Base-by-base conservation (phyloP, 2,329 filamentous ascomycete species). In the Fusarium domesticum region DNA sequence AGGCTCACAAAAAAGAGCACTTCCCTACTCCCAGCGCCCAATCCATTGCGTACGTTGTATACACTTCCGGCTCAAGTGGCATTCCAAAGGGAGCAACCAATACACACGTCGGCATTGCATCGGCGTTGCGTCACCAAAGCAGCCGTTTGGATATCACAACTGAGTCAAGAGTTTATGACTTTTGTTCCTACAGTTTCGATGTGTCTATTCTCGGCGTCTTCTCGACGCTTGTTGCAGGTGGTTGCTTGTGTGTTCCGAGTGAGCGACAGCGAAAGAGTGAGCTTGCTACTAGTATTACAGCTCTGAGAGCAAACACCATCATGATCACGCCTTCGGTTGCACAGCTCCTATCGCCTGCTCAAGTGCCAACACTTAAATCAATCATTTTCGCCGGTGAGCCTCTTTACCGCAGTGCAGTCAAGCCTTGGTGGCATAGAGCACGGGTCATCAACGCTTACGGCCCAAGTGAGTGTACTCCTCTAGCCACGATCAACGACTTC, bases 11-110 rank as follows among this genome's bases (percentile, higher is more conserved):
- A 10, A 11, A 8, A 28, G 23, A 28, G 7, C 14, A 28, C 23
- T 28, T 28, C 23, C 23, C 23, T 8, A 12, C 23, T 12, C 23
- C 17, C 8, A n/a, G n/a, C 11, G 10, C 42, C 5, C 23, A 30
- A 0, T 43, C 36, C 2, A 12, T 32, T 0, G 18, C 34, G 1
- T 63, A 65, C 34, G 71, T 75, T 48, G 72, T 78, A 49, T 80
- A 79, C 57, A 80, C 77, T 5, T 79, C 76, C 2, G 77, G 77
- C n/a, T 78, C 71, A 18, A 80, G 77, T 0, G 77, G 77, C 5
- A 64, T 64, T 12, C 77, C 77, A 0, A 81, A 81, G 57, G 76
- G 75, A n/a, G 71, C 75, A 7, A 64, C 75, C 6, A 47, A 64
- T 10, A 39, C 20, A 2, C 55, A 56, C 14, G 17, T 16, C 1